phyloP scores from a whole-genome alignment of 1,284 basidiomycete genomes.

The Jaminaea rosea region DNA sequence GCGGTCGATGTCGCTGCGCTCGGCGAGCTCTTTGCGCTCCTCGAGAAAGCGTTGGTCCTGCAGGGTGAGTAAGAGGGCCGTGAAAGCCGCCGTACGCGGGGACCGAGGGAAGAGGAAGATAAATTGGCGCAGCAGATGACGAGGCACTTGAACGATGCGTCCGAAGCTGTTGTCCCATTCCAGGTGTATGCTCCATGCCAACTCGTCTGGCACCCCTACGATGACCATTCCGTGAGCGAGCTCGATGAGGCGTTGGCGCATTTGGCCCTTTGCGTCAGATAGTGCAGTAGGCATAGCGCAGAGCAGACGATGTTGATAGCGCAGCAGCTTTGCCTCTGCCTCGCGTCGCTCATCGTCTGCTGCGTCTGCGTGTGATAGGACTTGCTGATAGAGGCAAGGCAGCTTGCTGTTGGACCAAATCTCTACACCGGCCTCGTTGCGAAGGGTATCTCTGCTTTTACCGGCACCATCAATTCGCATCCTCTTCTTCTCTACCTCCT shows the following conservation, averaged over 20 bases:
- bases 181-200: constrained; percentile 69
- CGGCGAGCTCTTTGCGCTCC: constrained; percentile 18
- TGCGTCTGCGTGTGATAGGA: constrained; percentile 30
- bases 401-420: constrained; percentile 16
- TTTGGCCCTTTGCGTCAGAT: constrained; percentile 49
- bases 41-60: constrained; percentile 27
- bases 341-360: constrained; percentile 31
- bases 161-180: constrained; percentile 60
- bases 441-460: constrained; percentile 24
- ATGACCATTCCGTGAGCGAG: constrained; percentile 65
- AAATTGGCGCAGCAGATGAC: constrained; percentile 59
- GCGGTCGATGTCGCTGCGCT: constrained; percentile 17
- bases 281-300: constrained; percentile 19
- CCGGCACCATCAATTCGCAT: constrained; percentile 33
- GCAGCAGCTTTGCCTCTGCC: constrained; percentile 31
- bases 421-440: constrained; percentile 22
- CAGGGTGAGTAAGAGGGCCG: constrained; percentile 23
- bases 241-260: constrained; percentile 60
- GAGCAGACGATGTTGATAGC: constrained; percentile 21
- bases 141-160: constrained; percentile 58
- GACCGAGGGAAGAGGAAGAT: constrained; percentile 60
- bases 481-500: constrained; percentile 29
- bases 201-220: constrained; percentile 63
- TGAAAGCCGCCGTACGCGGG: constrained; percentile 20
- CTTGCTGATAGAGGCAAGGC: constrained; percentile 32